phyloP scores from a whole-genome alignment of 2,329 filamentous ascomycete species.

The Talaromyces sp. region DNA sequence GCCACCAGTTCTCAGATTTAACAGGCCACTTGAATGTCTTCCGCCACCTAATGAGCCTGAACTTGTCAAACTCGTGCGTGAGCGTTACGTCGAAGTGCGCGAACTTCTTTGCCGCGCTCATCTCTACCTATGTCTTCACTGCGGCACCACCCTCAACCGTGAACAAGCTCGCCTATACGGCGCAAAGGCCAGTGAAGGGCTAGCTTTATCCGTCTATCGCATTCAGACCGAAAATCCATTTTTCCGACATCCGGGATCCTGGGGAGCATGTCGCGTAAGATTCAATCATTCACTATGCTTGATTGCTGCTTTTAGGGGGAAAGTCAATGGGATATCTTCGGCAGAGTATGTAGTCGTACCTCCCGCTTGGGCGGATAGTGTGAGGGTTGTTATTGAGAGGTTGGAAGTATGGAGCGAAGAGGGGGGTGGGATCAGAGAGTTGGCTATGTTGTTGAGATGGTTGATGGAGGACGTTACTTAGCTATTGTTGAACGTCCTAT shows the following conservation, averaged over 20 bases:
- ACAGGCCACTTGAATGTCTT: conserved; percentile 23
- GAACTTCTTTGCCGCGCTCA: conserved; percentile 27
- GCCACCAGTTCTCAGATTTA: conserved; percentile 24
- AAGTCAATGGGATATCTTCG: conserved; percentile 20
- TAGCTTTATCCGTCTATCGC: conserved; percentile 25
- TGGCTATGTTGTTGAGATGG: conserved; percentile 25
- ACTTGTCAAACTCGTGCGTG: conserved; percentile 26
- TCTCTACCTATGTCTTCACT: conserved; percentile 26
- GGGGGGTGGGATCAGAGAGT: conserved; percentile 25
- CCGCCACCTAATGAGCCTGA: conserved; percentile 23
- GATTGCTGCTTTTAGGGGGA: conserved; percentile 25
- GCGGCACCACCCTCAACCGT: conserved; percentile 17
- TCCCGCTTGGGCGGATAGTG: conserved; percentile 23
- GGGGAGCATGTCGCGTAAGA: conserved; percentile 27
- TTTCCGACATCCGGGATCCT: conserved; percentile 27
- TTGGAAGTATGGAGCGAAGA: conserved; percentile 26
- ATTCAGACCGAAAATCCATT: conserved; percentile 27
- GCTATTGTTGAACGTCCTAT: not conserved
- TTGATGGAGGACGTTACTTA: conserved; percentile 22
- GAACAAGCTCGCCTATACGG: conserved; percentile 22
- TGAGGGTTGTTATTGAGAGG: conserved; percentile 25
- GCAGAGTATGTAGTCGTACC: conserved; percentile 24
- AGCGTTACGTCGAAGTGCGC: conserved; percentile 27
- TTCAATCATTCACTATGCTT: conserved; percentile 27
- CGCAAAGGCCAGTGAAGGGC: conserved; percentile 24